Conservation (phyloP, 2,329 filamentous ascomycete species). For the Ceratocystis alfenasii region DNA sequence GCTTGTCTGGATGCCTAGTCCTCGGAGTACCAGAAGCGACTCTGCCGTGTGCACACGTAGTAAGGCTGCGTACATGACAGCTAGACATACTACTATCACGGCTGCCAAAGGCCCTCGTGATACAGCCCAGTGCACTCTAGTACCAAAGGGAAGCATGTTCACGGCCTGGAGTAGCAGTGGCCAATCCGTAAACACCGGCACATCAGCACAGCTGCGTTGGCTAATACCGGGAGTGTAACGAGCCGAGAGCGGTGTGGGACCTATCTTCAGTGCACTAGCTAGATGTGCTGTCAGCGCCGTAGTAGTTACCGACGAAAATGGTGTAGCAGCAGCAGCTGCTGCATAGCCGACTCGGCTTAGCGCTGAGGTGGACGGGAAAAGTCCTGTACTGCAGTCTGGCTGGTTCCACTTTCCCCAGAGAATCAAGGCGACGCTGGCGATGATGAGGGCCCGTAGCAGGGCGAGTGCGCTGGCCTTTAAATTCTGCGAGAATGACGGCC, state of each 20-base stretch:
- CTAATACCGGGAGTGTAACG: slow-evolving; percentile 22
- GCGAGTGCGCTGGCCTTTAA: slow-evolving; percentile 36
- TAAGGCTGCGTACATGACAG: slow-evolving; percentile 34
- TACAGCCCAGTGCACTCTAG: slow-evolving; percentile 28
- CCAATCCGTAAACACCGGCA: slow-evolving; percentile 26
- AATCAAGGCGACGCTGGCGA: slow-evolving; percentile 36
- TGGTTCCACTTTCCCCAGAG: slow-evolving; percentile 39
- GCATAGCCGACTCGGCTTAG: slow-evolving; percentile 4
- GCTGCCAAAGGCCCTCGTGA: slow-evolving; percentile 32
- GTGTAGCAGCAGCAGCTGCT: background rate
- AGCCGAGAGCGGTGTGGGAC: background rate
- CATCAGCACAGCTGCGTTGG: slow-evolving; percentile 25
- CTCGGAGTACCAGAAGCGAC: slow-evolving; percentile 75
- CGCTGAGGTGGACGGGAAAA: slow-evolving; percentile 8
- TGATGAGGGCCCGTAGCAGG: slow-evolving; percentile 34
- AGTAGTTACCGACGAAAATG: background rate
- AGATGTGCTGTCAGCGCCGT: background rate
- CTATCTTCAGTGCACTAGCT: background rate
- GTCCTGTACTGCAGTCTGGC: slow-evolving; percentile 24
- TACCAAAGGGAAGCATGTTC: slow-evolving; percentile 33
- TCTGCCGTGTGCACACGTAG: slow-evolving; percentile 52
- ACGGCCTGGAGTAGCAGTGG: slow-evolving; percentile 29
- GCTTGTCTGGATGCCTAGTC: slow-evolving; percentile 80
- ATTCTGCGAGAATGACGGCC: slow-evolving; percentile 37
- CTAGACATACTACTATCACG: slow-evolving; percentile 31